Evolutionary conservation across 768 basidiomycete genomes (phyloP).

Genomic region (Kwoniella shandongensis): DNA sequence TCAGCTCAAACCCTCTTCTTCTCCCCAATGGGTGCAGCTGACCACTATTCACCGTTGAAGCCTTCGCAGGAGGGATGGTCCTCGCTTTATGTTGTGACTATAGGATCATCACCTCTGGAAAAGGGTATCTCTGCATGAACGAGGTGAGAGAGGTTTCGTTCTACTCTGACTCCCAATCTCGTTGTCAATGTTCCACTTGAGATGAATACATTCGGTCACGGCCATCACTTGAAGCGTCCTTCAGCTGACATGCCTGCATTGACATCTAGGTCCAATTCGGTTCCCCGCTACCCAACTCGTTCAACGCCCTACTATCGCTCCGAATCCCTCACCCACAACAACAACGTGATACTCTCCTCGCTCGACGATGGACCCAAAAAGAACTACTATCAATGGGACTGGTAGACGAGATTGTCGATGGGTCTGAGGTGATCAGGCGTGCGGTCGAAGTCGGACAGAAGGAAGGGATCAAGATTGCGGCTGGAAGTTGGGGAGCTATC

Average conservation of each 20-base stretch:
- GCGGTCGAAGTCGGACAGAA: constrained; percentile 41
- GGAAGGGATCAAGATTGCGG: constrained; percentile 37
- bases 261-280: constrained; percentile 66
- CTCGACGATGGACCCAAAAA: constrained; percentile 70
- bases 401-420: constrained; percentile 68
- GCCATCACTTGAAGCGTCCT: too few relatives aligned
- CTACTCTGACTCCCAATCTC: too few relatives aligned
- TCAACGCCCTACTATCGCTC: constrained; percentile 64
- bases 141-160: constrained; percentile 60
- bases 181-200: not conserved
- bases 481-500: constrained; percentile 48
- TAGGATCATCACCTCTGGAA: constrained; percentile 81
- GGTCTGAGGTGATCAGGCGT: constrained; percentile 38
- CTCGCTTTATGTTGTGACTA: constrained; percentile 81
- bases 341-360: constrained; percentile 72
- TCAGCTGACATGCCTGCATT: too few relatives aligned
- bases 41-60: constrained; percentile 49
- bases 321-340: constrained; percentile 65
- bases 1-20: constrained; percentile 1
- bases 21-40: not conserved
- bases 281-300: constrained; percentile 72
- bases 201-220: not conserved
- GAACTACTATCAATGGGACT: constrained; percentile 69
- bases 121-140: constrained; percentile 90
- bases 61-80: constrained; percentile 80